A percentile compares a stretch with the other conserved stretches of the same genome.
These are phyloP conservation scores for Lupinus albus DNA, from an alignment of 306 rosid species.

Conservation along the genomic window DNA sequence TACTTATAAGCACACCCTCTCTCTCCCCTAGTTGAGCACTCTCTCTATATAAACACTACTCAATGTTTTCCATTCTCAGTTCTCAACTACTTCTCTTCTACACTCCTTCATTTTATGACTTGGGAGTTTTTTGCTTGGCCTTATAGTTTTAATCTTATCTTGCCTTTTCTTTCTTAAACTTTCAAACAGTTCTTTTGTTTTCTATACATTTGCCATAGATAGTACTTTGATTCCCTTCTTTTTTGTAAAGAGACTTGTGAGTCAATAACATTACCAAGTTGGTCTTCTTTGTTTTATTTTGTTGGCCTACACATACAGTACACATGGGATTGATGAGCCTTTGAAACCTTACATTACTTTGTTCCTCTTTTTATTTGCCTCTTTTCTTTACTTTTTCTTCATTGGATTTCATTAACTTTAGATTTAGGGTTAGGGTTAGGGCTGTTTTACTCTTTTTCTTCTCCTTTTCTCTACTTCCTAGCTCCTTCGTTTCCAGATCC, in stretches of 20 bases:
- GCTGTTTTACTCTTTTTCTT: not conserved
- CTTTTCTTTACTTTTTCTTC: conserved; percentile 30
- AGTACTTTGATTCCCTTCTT: conserved; percentile 27
- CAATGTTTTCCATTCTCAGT: conserved; percentile 43
- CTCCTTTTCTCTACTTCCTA: too few relatives aligned
- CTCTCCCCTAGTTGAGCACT: conserved; percentile 1
- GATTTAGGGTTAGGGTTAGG: conserved; percentile 59
- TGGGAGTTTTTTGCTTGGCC: not conserved
- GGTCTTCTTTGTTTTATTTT: conserved; percentile 34
- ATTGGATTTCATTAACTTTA: conserved; percentile 14
- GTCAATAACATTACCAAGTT: conserved; percentile 31
- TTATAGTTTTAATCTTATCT: not conserved
- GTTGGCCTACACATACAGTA: conserved; percentile 24
- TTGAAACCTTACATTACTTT: not conserved
- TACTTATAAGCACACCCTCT: conserved; percentile 26
- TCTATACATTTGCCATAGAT: not conserved
- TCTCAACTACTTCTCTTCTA: conserved; percentile 36
- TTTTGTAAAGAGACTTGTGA: conserved; percentile 1
- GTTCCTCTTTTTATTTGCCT: not conserved
- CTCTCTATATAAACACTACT: conserved; percentile 54
- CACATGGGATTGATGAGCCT: not conserved
- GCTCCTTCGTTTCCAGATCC: not conserved
- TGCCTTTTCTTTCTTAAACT: not conserved
- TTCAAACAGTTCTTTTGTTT: conserved; percentile 9
- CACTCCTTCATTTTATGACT: conserved; percentile 17